phyloP scores from a whole-genome alignment of 129 eudicot species.

The Pittosporum tobira region DNA sequence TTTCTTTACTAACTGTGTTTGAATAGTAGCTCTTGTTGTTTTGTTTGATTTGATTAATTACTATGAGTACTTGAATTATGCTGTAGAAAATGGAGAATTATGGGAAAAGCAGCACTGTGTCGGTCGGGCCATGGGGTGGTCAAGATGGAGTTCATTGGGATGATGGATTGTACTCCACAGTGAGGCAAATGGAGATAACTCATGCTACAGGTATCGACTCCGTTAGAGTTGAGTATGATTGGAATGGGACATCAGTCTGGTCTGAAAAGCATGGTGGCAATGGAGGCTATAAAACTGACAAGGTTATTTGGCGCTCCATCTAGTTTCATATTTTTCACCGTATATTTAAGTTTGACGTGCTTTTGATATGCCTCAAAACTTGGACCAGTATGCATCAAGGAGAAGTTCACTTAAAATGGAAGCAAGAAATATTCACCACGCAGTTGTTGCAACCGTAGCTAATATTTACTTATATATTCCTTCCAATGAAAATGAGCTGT shows the following conservation, averaged over 20 bases:
- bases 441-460: neutral
- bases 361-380: neutral
- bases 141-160: conserved; percentile 49
- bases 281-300: conserved; percentile 36
- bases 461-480: too few species aligned
- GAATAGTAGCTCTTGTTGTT: neutral
- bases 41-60: neutral
- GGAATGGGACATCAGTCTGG: conserved; percentile 37
- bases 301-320: conserved; percentile 25
- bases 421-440: neutral
- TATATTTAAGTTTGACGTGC: neutral
- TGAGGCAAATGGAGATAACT: conserved; percentile 37
- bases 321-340: neutral
- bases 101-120: conserved; percentile 16
- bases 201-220: conserved; percentile 54
- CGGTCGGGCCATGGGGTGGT: conserved; percentile 68
- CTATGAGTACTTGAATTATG: neutral
- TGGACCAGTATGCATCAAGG: neutral
- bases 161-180: conserved; percentile 40
- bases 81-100: conserved; percentile 19
- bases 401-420: neutral
- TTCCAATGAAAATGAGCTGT: too few species aligned
- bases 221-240: conserved; percentile 42
- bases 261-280: conserved; percentile 51
- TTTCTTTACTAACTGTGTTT: neutral